Evolutionary conservation across 2,329 filamentous ascomycete species (phyloP).

Genomic region (Fusarium setosum): DNA sequence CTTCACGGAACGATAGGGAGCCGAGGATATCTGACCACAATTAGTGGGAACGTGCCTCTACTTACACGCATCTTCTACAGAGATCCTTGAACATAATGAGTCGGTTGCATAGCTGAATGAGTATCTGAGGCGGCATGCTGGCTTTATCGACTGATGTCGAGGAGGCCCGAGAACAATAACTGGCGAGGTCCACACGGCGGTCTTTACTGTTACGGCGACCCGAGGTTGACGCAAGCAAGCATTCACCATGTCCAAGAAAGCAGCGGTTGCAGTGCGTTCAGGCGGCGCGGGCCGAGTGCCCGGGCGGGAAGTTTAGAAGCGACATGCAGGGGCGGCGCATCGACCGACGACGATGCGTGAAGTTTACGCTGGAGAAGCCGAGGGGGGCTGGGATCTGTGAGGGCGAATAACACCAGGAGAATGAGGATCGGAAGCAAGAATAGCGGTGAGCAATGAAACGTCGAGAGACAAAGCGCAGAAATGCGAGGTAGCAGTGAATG

Average conservation of each 20-base stretch:
- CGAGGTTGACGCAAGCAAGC: constrained; percentile 56
- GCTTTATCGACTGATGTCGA: constrained; percentile 55
- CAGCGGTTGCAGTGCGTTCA: constrained; percentile 66
- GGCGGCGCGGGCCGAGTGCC: constrained; percentile 63
- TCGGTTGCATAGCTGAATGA: constrained; percentile 57
- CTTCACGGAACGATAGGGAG: not conserved
- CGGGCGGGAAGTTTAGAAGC: constrained; percentile 60
- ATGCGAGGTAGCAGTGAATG: not conserved
- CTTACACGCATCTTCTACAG: constrained; percentile 33
- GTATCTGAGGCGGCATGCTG: constrained; percentile 64
- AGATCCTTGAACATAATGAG: constrained; percentile 61
- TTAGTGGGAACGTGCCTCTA: constrained; percentile 7
- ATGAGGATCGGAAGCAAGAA: constrained; percentile 6
- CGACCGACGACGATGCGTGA: constrained; percentile 57
- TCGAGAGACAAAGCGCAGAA: not conserved
- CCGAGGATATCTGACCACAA: not conserved
- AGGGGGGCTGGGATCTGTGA: constrained; percentile 11
- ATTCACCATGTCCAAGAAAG: constrained; percentile 64
- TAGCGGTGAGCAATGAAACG: constrained; percentile 16
- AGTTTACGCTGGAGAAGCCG: constrained; percentile 50
- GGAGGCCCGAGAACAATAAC: constrained; percentile 56
- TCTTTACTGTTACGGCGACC: constrained; percentile 59
- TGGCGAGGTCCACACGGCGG: constrained; percentile 59
- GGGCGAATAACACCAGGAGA: constrained; percentile 16
- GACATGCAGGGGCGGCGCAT: constrained; percentile 61